Percentiles rank a stretch among this genome's conserved stretches.
Conservation (phyloP, 306 rosid species). For the Psophocarpus tetragonolobus region DNA sequence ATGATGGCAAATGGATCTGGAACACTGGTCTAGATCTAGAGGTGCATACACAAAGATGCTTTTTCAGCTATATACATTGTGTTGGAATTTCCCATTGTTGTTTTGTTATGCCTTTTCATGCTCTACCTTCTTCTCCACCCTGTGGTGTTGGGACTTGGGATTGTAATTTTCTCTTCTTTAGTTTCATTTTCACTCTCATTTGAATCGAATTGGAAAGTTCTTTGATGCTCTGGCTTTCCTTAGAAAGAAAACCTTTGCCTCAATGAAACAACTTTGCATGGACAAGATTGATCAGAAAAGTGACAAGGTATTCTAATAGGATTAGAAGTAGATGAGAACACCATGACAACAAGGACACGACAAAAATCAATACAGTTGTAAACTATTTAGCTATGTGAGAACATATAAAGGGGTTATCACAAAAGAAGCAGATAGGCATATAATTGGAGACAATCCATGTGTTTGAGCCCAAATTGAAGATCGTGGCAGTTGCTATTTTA, state of each 20-base stretch:
- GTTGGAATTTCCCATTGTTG: not conserved
- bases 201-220: not conserved
- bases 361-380: not conserved
- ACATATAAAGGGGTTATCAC: not conserved
- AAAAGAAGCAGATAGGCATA: constrained; percentile 11
- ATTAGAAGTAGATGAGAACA: not conserved
- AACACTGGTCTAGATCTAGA: not conserved
- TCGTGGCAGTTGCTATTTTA: too few species aligned
- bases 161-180: not conserved
- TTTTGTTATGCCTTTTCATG: not conserved
- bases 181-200: not conserved
- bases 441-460: constrained; percentile 22
- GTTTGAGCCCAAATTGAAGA: constrained; percentile 14
- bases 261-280: not conserved
- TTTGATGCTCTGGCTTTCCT: not conserved
- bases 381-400: not conserved
- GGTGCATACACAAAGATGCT: not conserved
- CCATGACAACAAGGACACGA: not conserved
- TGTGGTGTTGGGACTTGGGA: not conserved
- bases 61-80: not conserved
- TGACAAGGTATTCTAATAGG: not conserved
- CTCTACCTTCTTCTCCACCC: not conserved
- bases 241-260: not conserved
- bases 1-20: not conserved
- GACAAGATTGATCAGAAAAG: not conserved